Conservation (phyloP, 2,329 filamentous ascomycete species). For the Diaporthe nobilis region DNA sequence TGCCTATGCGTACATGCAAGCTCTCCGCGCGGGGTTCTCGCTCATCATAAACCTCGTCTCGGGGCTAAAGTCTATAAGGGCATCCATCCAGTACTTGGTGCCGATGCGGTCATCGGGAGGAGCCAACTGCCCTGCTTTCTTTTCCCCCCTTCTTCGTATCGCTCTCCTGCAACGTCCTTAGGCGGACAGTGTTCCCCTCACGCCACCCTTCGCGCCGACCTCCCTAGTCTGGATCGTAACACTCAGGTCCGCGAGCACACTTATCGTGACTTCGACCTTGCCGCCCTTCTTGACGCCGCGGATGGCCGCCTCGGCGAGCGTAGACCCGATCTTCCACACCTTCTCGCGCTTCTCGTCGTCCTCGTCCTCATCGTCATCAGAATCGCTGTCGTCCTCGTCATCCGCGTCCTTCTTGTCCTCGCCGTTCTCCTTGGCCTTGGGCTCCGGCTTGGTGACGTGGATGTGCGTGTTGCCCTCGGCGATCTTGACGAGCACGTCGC, state of each 20-base stretch:
- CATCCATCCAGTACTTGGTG: background rate
- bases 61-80: background rate
- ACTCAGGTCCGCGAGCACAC: constrained; percentile 83
- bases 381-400: constrained; percentile 76
- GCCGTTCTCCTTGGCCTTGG: constrained; percentile 78
- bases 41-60: constrained; percentile 8
- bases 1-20: constrained; percentile 39
- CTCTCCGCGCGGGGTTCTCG: background rate
- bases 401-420: constrained; percentile 65
- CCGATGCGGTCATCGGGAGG: background rate
- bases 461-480: constrained; percentile 92
- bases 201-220: constrained; percentile 88
- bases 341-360: constrained; percentile 91
- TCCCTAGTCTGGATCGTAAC: constrained; percentile 87
- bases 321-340: constrained; percentile 88
- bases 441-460: constrained; percentile 90
- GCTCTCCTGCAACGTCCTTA: constrained; percentile 41
- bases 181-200: constrained; percentile 69
- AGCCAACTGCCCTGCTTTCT: background rate
- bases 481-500: constrained; percentile 89
- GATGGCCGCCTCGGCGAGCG: constrained; percentile 88
- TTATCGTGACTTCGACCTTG: constrained; percentile 95
- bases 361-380: constrained; percentile 76
- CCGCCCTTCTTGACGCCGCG: constrained; percentile 87
- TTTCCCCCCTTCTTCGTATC: constrained; percentile 37